Conservation (phyloP, 495 filamentous ascomycete genomes). For the Neurospora terricola region DNA sequence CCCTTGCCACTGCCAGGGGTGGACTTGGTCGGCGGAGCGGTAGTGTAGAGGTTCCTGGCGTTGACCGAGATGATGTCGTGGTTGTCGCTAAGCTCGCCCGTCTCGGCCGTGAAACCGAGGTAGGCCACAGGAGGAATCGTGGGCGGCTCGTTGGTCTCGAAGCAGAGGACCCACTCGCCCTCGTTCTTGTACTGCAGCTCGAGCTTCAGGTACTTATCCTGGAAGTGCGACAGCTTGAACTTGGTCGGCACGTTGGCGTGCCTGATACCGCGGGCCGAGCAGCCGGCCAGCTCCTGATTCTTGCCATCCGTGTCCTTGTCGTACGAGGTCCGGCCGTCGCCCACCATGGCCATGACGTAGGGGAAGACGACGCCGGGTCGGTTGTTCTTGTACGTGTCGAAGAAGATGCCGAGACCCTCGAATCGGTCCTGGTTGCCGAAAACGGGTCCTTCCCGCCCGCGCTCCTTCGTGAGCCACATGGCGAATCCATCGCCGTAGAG, state of each 20-base stretch:
- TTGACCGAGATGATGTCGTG: slow-evolving; percentile 90
- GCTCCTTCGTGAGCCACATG: slow-evolving; percentile 95
- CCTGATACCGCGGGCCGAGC: slow-evolving; percentile 86
- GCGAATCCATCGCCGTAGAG: slow-evolving; percentile 97
- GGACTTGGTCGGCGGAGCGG: slow-evolving; percentile 35
- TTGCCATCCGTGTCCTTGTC: slow-evolving; percentile 95
- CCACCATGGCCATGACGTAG: slow-evolving; percentile 98
- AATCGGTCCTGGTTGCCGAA: slow-evolving; percentile 86
- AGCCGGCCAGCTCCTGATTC: slow-evolving; percentile 83
- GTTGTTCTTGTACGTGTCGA: slow-evolving; percentile 99
- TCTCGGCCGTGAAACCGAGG: slow-evolving; percentile 91
- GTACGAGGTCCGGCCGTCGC: slow-evolving; percentile 78
- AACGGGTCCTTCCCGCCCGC: slow-evolving; percentile 69
- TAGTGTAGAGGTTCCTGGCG: slow-evolving; percentile 78
- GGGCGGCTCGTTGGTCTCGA: slow-evolving; percentile 61
- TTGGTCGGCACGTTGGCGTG: slow-evolving; percentile 71
- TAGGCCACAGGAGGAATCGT: slow-evolving; percentile 86
- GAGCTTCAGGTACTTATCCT: slow-evolving; percentile 83
- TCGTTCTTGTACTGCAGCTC: slow-evolving; percentile 90
- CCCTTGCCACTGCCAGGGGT: slow-evolving; percentile 33
- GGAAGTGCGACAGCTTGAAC: slow-evolving; percentile 86
- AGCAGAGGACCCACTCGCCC: slow-evolving; percentile 83
- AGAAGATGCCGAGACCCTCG: slow-evolving; percentile 91
- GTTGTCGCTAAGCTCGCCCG: slow-evolving; percentile 93
- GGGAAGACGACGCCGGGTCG: slow-evolving; percentile 91